Evolutionary conservation across 108 stramenopile species (phyloP).

Genomic region (Stephanodiscus triporus): DNA sequence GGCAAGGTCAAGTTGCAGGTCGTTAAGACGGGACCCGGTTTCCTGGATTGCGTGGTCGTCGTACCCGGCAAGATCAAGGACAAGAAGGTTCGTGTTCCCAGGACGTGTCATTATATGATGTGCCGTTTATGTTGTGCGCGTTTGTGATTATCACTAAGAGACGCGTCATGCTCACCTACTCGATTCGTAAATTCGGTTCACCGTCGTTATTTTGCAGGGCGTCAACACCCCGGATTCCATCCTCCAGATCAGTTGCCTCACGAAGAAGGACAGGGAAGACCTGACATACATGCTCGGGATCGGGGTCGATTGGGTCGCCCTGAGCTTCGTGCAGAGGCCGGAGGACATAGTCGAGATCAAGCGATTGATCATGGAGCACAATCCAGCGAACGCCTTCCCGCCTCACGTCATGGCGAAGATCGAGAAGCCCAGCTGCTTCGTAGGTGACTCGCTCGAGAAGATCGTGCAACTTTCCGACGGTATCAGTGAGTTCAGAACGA

Average conservation of each 20-base stretch:
- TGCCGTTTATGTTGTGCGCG: neutral
- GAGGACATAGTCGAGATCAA: slow-evolving; percentile 90
- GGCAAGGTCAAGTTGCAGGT: slow-evolving; percentile 95
- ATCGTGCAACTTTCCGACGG: slow-evolving; percentile 91
- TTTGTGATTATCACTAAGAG: no score
- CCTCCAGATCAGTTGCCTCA: slow-evolving; percentile 91
- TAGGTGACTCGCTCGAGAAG: slow-evolving; percentile 70
- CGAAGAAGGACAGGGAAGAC: slow-evolving; percentile 91
- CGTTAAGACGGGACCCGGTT: slow-evolving; percentile 75
- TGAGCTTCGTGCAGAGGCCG: slow-evolving; percentile 93
- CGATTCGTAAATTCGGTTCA: no score
- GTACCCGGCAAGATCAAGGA: slow-evolving; percentile 91
- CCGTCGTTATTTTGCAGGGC: no score
- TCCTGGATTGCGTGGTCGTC: slow-evolving; percentile 84
- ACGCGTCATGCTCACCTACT: no score
- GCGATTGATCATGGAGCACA: slow-evolving; percentile 67
- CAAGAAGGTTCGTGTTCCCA: slow-evolving; percentile 63
- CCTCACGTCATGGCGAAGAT: slow-evolving; percentile 95
- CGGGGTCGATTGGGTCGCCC: slow-evolving; percentile 96
- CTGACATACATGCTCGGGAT: slow-evolving; percentile 87
- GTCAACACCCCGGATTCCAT: slow-evolving; percentile 95
- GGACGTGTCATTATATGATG: neutral
- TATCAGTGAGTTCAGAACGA: slow-evolving; percentile 66
- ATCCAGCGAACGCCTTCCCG: slow-evolving; percentile 63
- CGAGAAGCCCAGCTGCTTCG: slow-evolving; percentile 91